A percentile compares a stretch with the other conserved stretches of the same genome.
Evolutionary conservation across 352 stramenopile genomes (phyloP).

Genomic region (Phytophthora fragariaefolia): DNA sequence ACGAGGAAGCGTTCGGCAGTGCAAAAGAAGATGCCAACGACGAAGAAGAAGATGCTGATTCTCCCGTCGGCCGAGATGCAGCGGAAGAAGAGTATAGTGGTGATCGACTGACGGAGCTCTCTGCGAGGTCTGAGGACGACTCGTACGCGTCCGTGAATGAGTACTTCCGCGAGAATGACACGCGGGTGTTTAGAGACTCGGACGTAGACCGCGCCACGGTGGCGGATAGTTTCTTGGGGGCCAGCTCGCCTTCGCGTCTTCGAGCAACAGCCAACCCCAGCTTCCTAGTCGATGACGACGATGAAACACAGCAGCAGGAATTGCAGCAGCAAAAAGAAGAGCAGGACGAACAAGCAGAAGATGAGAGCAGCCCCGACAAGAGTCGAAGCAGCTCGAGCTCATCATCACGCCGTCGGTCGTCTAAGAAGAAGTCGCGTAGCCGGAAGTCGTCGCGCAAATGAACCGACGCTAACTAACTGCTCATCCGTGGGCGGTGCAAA

Average conservation of each 20-base stretch:
- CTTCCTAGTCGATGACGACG: constrained; percentile 32
- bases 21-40: constrained; percentile 32
- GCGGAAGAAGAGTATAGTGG: constrained; percentile 4
- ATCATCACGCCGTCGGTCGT: constrained; percentile 16
- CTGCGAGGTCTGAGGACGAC: constrained; percentile 29
- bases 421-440: constrained; percentile 37
- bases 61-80: too few relatives aligned
- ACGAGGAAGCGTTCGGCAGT: constrained; percentile 39
- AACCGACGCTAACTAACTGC: not conserved
- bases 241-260: constrained; percentile 15
- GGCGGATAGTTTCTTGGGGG: constrained; percentile 25
- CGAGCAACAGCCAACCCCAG: constrained; percentile 12
- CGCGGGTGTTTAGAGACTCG: constrained; percentile 40
- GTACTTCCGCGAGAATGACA: constrained; percentile 19
- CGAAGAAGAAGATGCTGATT: constrained; percentile 37
- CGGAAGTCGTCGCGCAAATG: constrained; percentile 26
- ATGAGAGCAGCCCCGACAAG: constrained; percentile 10
- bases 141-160: constrained; percentile 40
- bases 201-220: constrained; percentile 28
- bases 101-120: constrained; percentile 27
- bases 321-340: constrained; percentile 21
- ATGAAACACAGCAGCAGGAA: constrained; percentile 16
- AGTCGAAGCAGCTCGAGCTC: constrained; percentile 11
- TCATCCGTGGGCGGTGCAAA: too few relatives aligned
- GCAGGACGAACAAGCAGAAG: constrained; percentile 16